Evolutionary conservation across 148 eudicot genomes (phyloP).

Genomic region (Fagopyrum tataricum): DNA sequence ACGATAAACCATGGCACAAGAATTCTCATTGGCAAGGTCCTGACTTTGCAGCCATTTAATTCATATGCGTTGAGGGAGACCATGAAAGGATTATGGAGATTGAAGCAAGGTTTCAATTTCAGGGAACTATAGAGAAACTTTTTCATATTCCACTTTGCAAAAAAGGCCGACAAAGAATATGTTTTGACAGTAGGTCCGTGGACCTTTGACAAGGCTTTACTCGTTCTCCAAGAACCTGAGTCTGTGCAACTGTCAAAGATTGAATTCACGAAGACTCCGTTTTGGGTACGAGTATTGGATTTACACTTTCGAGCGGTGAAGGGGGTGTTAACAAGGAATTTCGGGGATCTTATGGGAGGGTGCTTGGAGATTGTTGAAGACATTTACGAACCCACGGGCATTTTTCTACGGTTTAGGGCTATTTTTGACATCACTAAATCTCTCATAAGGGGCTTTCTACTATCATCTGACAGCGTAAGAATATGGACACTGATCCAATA

Average conservation of each 20-base stretch:
- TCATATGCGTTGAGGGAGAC: not conserved
- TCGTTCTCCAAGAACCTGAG: not conserved
- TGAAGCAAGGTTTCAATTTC: not conserved
- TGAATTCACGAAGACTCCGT: not conserved
- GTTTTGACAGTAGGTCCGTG: not conserved
- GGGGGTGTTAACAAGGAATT: too few relatives aligned
- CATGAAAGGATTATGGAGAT: not conserved
- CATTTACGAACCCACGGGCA: not conserved
- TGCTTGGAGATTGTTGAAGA: not conserved
- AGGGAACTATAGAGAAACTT: not conserved
- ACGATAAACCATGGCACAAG: too few relatives aligned
- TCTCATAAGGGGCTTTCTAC: not conserved
- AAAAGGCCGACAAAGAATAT: not conserved
- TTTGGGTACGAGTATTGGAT: not conserved
- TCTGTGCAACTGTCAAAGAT: not conserved
- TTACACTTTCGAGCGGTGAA: too few relatives aligned
- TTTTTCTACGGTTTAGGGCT: not conserved
- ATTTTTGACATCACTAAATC: not conserved
- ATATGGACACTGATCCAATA: not conserved
- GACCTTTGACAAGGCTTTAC: not conserved
- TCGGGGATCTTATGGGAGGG: not conserved
- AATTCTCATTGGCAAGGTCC: too few relatives aligned
- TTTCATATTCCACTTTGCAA: not conserved
- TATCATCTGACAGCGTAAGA: not conserved
- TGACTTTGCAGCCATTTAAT: too few relatives aligned